A percentile compares a stretch with the other conserved stretches of the same genome.
These are phyloP conservation scores for Lepidium didymum DNA, from an alignment of 345 rosid genomes.

Conservation along the genomic window DNA sequence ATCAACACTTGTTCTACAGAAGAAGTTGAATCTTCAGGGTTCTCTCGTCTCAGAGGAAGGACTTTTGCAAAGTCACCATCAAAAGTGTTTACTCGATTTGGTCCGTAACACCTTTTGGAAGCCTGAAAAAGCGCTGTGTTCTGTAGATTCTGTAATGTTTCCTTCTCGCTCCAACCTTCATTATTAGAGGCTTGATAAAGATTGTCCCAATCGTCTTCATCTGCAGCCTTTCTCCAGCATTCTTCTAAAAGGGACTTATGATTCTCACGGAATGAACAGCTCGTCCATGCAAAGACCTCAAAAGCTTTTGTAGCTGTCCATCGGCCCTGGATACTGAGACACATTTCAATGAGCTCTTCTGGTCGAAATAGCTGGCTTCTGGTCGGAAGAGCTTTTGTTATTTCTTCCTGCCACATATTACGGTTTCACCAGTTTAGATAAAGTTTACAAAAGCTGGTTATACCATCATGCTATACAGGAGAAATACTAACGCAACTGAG, in stretches of 20 bases:
- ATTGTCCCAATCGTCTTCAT: conserved; percentile 73
- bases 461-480: neutral
- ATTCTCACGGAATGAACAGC: conserved; percentile 66
- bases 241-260: conserved; percentile 65
- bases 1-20: conserved; percentile 72
- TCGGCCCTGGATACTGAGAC: conserved; percentile 46
- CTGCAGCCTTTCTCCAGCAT: conserved; percentile 86
- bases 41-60: conserved; percentile 60
- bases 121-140: conserved; percentile 71
- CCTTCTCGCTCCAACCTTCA: conserved; percentile 91
- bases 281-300: conserved; percentile 86
- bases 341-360: conserved; percentile 63
- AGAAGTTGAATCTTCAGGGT: conserved; percentile 29
- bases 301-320: conserved; percentile 58
- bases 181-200: conserved; percentile 47
- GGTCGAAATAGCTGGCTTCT: conserved; percentile 49
- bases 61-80: conserved; percentile 65
- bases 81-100: conserved; percentile 41
- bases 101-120: conserved; percentile 64
- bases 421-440: neutral
- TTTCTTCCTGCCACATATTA: conserved; percentile 50
- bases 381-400: conserved; percentile 36
- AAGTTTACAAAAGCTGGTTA: neutral
- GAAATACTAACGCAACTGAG: neutral
- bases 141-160: conserved; percentile 55